Evolutionary conservation across 257 asterid genomes (phyloP).

Genomic region (Buddleja alternifolia): DNA sequence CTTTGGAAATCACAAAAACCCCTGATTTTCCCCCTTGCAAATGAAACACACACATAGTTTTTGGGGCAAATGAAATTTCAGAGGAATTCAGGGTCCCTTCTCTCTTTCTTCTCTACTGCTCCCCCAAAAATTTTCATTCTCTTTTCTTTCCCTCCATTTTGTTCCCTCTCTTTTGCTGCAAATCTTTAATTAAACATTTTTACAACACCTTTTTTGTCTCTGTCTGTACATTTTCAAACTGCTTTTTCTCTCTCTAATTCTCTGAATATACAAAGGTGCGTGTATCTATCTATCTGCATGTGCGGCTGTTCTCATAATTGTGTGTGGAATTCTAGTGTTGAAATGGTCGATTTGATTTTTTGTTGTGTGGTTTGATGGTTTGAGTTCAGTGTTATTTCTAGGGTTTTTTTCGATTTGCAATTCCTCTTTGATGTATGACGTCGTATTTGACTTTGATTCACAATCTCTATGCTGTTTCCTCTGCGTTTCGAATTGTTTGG

Average conservation of each 20-base stretch:
- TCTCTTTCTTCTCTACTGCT: conserved; percentile 23
- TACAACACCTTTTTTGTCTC: neutral
- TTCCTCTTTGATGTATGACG: conserved; percentile 4
- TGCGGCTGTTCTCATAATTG: neutral
- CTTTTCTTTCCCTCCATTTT: conserved; percentile 43
- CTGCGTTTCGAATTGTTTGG: neutral
- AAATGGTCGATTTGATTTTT: neutral
- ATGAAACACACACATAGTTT: conserved; percentile 19
- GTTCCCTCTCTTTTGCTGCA: conserved; percentile 36
- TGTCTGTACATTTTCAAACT: conserved; percentile 16
- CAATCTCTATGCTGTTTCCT: neutral
- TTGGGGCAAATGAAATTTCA: conserved; percentile 47
- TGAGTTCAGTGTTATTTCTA: conserved; percentile 22
- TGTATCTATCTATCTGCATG: conserved; percentile 17
- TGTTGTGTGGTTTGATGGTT: neutral
- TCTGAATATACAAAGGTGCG: conserved; percentile 21
- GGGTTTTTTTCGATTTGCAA: conserved; percentile 30
- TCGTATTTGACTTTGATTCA: neutral
- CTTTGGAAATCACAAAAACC: neutral
- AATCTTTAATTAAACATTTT: neutral
- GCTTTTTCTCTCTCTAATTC: conserved; percentile 10
- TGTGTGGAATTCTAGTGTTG: conserved; percentile 5
- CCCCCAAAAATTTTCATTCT: conserved; percentile 26
- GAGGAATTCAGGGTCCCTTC: conserved; percentile 43
- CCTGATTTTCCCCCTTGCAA: conserved; percentile 21